Conservation (phyloP, 306 rosid genomes). For the Coriaria nepalensis region DNA sequence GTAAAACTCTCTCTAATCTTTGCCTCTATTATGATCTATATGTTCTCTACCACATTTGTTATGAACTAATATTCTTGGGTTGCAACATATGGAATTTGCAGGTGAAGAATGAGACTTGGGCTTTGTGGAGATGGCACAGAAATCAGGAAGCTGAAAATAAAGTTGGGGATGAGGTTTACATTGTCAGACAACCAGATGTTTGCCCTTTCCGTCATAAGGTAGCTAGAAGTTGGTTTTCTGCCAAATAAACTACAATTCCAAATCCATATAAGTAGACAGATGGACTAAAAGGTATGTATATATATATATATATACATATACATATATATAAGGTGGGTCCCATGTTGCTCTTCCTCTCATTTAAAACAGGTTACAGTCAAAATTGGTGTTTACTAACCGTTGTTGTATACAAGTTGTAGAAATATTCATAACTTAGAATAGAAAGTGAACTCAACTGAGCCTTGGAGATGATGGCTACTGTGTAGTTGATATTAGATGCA, state of each 20-base stretch:
- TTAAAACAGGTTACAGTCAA: no score
- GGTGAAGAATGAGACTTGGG: slow-evolving; percentile 78
- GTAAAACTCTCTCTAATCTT: slow-evolving; percentile 22
- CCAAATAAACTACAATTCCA: slow-evolving; percentile 1
- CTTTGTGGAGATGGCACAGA: slow-evolving; percentile 67
- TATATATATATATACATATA: no score
- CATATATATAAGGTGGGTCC: no score
- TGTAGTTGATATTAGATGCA: no score
- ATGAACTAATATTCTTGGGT: background rate
- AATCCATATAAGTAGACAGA: background rate
- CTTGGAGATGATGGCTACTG: no score
- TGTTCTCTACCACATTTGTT: background rate
- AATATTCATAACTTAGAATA: no score
- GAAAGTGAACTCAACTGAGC: no score
- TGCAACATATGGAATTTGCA: slow-evolving; percentile 22
- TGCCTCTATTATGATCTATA: background rate
- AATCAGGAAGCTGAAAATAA: slow-evolving; percentile 49
- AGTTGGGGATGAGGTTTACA: slow-evolving; percentile 62
- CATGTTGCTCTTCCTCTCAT: no score
- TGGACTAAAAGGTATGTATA: no score
- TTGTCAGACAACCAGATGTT: slow-evolving; percentile 56
- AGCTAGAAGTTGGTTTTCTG: slow-evolving; percentile 14
- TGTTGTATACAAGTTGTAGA: no score
- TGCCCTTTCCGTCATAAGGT: slow-evolving; percentile 24
- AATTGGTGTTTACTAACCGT: no score